phyloP scores from a whole-genome alignment of 306 rosid species.

The Cucurbita argyrosperma region DNA sequence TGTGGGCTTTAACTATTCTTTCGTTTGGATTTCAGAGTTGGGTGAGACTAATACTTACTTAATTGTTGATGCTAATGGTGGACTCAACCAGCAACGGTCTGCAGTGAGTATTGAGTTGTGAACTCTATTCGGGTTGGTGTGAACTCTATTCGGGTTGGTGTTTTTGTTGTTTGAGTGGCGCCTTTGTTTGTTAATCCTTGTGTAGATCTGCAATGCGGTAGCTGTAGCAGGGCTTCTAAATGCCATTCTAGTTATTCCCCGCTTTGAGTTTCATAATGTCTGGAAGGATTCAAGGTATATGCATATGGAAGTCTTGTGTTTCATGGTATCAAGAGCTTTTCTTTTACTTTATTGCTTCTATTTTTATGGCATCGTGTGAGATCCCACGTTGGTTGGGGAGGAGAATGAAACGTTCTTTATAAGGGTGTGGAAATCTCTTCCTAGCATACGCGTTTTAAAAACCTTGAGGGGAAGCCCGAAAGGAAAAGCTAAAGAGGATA shows the following conservation, averaged over 20 bases:
- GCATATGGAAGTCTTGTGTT: neutral
- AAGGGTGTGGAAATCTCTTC: no score
- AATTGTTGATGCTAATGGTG: constrained; percentile 90
- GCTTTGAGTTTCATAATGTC: constrained; percentile 70
- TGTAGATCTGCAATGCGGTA: constrained; percentile 88
- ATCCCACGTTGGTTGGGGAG: no score
- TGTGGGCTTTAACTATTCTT: neutral
- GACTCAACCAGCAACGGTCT: constrained; percentile 94
- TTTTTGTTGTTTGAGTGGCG: neutral
- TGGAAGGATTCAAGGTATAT: constrained; percentile 89
- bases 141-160: no score
- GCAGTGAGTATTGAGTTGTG: constrained; percentile 29
- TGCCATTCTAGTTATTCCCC: constrained; percentile 75
- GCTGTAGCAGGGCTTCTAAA: constrained; percentile 94
- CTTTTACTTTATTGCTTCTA: neutral
- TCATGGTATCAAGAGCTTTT: neutral
- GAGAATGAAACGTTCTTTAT: no score
- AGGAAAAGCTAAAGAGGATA: no score
- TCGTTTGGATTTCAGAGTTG: constrained; percentile 33
- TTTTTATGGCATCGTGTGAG: neutral
- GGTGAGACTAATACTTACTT: constrained; percentile 50
- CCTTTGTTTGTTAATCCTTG: neutral
- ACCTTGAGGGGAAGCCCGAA: no score
- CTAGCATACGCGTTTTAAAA: no score
- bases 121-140: neutral